Conservation (phyloP, 805 yeast genomes). For the Millerozyma miso region DNA sequence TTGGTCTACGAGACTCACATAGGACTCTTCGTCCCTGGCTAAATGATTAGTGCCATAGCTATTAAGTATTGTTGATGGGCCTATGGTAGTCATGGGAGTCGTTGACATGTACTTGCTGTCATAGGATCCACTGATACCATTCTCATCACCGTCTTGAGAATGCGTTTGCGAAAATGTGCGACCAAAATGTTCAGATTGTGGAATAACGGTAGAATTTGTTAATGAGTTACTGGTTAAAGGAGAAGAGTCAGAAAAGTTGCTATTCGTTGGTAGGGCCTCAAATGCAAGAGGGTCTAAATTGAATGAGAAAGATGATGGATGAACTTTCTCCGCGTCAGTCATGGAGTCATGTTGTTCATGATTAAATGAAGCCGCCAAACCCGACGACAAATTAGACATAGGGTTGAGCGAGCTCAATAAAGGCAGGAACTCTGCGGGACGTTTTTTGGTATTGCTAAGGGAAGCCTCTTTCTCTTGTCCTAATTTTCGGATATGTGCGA, state of each 20-base stretch:
- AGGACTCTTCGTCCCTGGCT: conserved; percentile 23
- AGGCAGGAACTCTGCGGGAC: conserved; percentile 18
- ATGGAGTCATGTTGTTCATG: background rate
- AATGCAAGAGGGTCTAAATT: conserved; percentile 46
- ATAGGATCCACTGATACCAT: conserved; percentile 1
- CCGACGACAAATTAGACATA: conserved; percentile 11
- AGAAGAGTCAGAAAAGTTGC: conserved; percentile 6
- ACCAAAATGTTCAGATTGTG: background rate
- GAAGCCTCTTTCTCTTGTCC: conserved; percentile 32
- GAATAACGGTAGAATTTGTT: background rate
- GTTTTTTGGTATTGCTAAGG: conserved; percentile 10
- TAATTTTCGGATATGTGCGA: conserved; percentile 57
- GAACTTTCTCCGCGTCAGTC: background rate
- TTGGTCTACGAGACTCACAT: conserved; percentile 29
- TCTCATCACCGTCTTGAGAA: background rate
- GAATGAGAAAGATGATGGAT: conserved; percentile 21
- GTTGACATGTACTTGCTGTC: conserved; percentile 1
- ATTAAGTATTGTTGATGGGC: conserved; percentile 7
- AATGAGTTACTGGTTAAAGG: background rate
- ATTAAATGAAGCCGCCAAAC: conserved; percentile 1
- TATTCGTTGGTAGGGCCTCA: conserved; percentile 35
- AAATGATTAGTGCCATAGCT: conserved; percentile 11
- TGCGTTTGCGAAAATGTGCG: background rate
- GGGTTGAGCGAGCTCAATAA: conserved; percentile 5
- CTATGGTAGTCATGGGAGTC: conserved; percentile 3